Evolutionary conservation across 2,329 filamentous ascomycete genomes (phyloP), one percentile per base, ranked within the genome.

Genomic region (Aspergillus felis): DNA sequence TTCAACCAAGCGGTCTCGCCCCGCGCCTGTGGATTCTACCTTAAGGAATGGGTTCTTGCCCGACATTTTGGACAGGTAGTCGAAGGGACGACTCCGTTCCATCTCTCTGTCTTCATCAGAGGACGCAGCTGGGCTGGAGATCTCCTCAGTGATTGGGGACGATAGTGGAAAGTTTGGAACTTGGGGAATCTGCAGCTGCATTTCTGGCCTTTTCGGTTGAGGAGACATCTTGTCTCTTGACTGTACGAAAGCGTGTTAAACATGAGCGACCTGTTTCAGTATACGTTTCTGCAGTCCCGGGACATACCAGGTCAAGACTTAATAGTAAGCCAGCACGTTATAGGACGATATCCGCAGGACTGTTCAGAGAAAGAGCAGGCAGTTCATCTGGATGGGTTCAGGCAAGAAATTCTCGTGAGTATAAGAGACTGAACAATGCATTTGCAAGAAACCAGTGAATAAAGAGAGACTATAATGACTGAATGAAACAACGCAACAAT

Each of bases 61-160:
- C 4, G 64, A 60, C 17, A 64, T 60, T 55, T 70, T 68, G 14
- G 67, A 60, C 1, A 73, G 57, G 35, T 67, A 72, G n/a, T 69
- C 64, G 50, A 73, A 73, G 1, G 70, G 71, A 27, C 67, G 66
- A 17, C 59, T 64, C 14, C 62, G 64, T 53, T 68, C 65, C 53
- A 68, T 47, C 22, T 68, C 65, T 51, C 62, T 60, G 6, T 69
- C 68, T 51, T 73, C 70, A 12, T 68, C 61, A 1, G 67, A 69
- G 2, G 73, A 74, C 20, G 67, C 68, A 7, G 68, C 71, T 0
- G 75, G 76, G 51, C 73, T 76, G 3, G 68, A 58, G 38, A 76
- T 64, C 57, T 78, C 76, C 53, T 77, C 76, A 22, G 61, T 72
- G 56, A 78, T 78, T 0, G 76, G 76, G 10, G 76, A 78, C 1